Evolutionary conservation across 2,329 filamentous ascomycete genomes (phyloP), one percentile per base, ranked within the genome.

Genomic region (Pseudogymnoascus sp.): DNA sequence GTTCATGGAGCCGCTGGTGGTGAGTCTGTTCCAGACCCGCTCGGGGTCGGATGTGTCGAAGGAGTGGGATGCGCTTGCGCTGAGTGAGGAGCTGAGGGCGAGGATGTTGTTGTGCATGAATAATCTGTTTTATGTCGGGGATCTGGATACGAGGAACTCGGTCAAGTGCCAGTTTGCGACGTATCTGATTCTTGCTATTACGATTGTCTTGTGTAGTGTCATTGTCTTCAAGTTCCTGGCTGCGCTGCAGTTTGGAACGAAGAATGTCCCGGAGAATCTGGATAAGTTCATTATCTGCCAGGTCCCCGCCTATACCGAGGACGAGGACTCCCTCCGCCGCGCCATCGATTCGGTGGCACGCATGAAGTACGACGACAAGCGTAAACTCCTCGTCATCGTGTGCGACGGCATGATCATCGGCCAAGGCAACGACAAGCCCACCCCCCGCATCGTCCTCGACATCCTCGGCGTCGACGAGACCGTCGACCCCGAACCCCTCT

Each of bases 211-310:
- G 63, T 92, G 89, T 73, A 67, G 83, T 0, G 90, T 97, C 66
- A 93, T 98, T 68, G 73, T 87, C 61, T 78, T 90, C 77, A 99
- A 98, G 77, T 99, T 99, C 79, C 75, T 99, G 72, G 87, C 95
- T 62, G 95, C 95, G 11, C 82, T 99, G 45, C 95, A 97, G 72
- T 90, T 99, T 66, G 93, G 93, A 54, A 92, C 92, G 4, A 97
- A 97, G 79, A 86, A 90, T 65, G 88, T 91, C 16, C 95, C 95
- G 2, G 84, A 90, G 5, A 90, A 92, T 39, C 95, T 98, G 76
- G 95, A 99, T 77, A 99, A 98, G 75, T 99, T 99, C 71, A 93
- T 99, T 71, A 98, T 99, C 69, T 98, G 95, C 77, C 92, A 97
- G 76, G 92, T 99, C 34, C 95, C 95, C 8, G 95, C 95, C 4